phyloP scores from a whole-genome alignment of 192 early-diverging fungal genomes.

The Coemansia sp. region DNA sequence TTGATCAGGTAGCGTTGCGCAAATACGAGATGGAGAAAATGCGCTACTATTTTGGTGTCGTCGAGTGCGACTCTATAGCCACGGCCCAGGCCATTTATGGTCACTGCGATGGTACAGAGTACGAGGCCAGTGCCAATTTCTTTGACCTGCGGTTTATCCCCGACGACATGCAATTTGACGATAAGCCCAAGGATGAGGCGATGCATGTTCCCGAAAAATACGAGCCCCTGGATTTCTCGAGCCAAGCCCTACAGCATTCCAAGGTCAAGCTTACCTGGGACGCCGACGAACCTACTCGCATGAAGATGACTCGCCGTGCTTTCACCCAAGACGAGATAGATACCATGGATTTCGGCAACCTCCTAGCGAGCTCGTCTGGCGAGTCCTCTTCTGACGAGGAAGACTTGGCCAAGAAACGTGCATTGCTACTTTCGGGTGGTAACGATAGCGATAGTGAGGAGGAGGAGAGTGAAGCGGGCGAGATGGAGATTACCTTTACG shows the following conservation, averaged over 20 bases:
- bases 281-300: conserved; percentile 85
- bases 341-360: conserved; percentile 89
- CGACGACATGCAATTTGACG: conserved; percentile 85
- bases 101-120: conserved; percentile 90
- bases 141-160: conserved; percentile 95
- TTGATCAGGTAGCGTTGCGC: conserved; percentile 81
- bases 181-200: conserved; percentile 66
- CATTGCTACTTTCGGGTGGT: conserved; percentile 30
- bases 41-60: conserved; percentile 92
- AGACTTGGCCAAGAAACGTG: conserved; percentile 47
- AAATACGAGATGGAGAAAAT: conserved; percentile 91
- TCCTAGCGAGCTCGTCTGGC: conserved; percentile 77
- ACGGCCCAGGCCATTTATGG: conserved; percentile 82
- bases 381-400: conserved; percentile 60
- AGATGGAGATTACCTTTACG: conserved; percentile 96
- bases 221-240: conserved; percentile 71
- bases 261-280: conserved; percentile 97
- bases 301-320: conserved; percentile 74
- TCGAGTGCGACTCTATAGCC: conserved; percentile 84
- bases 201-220: conserved; percentile 67
- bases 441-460: conserved; percentile 34
- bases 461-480: conserved; percentile 52
- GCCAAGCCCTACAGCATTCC: conserved; percentile 86
- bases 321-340: conserved; percentile 89
- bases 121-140: conserved; percentile 87